Conservation (phyloP, 2,329 filamentous ascomycete genomes). For the Venturia asperata region DNA sequence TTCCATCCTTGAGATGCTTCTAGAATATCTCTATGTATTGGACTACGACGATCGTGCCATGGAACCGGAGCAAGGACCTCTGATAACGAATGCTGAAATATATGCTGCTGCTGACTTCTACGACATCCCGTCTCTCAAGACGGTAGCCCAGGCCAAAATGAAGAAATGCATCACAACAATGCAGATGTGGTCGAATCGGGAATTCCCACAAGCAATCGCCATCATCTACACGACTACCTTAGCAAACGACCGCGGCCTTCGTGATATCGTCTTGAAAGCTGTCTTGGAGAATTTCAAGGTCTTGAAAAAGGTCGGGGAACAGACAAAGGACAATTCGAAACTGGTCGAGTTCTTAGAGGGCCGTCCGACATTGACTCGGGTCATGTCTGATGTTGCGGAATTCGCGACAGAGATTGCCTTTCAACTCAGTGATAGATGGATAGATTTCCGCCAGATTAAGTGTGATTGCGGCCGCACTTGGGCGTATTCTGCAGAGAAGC, state of each 20-base stretch:
- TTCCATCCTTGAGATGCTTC: neutral
- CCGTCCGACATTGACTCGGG: neutral
- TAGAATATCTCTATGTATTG: slow-evolving; percentile 10
- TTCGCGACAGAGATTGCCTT: neutral
- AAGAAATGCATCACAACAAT: slow-evolving; percentile 4
- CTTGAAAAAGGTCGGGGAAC: neutral
- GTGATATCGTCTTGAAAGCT: slow-evolving; percentile 8
- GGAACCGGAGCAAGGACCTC: neutral
- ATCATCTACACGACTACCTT: slow-evolving; percentile 1
- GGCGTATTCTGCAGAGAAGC: slow-evolving; percentile 2
- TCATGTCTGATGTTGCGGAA: slow-evolving; percentile 6
- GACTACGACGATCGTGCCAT: slow-evolving; percentile 4
- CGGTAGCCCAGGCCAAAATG: neutral
- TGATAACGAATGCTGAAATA: slow-evolving; percentile 6
- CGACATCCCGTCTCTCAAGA: slow-evolving; percentile 8
- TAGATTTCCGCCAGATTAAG: slow-evolving; percentile 3
- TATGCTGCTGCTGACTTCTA: slow-evolving; percentile 13
- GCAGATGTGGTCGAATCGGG: neutral
- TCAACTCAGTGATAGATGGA: neutral
- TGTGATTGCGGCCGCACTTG: neutral
- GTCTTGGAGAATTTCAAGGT: slow-evolving; percentile 5
- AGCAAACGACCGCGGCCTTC: slow-evolving; percentile 2
- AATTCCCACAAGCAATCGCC: slow-evolving; percentile 6
- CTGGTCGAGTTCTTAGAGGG: neutral
- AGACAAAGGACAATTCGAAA: slow-evolving; percentile 1